Evolutionary conservation across 176 grass and related monocot genomes (phyloP), one percentile per base, ranked within the genome.

Genomic region (Themeda triandra): DNA sequence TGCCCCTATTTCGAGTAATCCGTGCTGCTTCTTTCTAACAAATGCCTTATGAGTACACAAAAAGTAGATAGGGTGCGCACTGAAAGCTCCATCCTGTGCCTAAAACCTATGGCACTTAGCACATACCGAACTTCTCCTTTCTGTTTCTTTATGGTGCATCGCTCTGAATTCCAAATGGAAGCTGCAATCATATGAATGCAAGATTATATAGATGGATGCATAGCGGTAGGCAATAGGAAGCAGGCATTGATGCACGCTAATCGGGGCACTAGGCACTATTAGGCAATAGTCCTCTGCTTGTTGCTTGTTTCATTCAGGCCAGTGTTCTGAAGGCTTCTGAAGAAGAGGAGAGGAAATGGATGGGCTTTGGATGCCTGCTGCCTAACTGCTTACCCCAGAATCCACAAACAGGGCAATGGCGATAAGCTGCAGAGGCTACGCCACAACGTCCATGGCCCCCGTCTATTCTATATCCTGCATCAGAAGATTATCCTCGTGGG

Each of bases 401-500:
- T 78, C 71, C 56, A 53, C 54, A 58, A 58, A 58, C 53, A 4
- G 54, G 21, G 67, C 35, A 86, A 68, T 60, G 45, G 63, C 30
- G 78, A 63, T 67, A 35, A 46, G 46, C 14, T 58, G 54, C 54
- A 58, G 54, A 58, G 54, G 23, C 54, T 56, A 56, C 53, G 53
- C 53, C n/a, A 56, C 21, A 19, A 2, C 53, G 53, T 51, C 48
- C 17, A 51, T 19, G 48, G 48, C 45, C 49, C 49, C 49, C 49
- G 21, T 53, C 49, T 53, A 21, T 49, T 51, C 15, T 51, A 7
- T 51, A 44, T 44, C 41, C 49, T 56, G 8, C 53, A 56, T 23
- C 53, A n/a, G 37, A 54, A 58, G 74, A 86, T 86, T 67, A 73
- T 83, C 88, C 84, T 86, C 67, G 80, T 83, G 80, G 80, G 80